Evolutionary conservation across 129 eudicot species (phyloP).

Genomic region (Saposhnikovia divaricata): DNA sequence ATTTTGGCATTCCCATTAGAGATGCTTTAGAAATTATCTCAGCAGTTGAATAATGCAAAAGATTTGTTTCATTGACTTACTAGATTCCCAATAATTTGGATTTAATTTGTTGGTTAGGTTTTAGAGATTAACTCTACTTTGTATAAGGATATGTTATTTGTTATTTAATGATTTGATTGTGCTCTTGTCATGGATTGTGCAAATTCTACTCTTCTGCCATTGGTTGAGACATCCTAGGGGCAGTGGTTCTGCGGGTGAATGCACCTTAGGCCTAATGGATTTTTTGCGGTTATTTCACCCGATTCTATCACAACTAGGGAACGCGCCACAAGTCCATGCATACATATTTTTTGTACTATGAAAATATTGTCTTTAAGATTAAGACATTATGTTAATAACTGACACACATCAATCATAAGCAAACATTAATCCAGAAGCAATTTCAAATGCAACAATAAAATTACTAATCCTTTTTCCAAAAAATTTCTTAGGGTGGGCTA

Average conservation of each 20-base stretch:
- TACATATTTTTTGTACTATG: background rate
- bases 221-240: background rate
- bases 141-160: background rate
- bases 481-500: background rate
- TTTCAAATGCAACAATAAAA: too few species aligned
- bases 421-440: too few species aligned
- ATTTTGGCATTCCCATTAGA: background rate
- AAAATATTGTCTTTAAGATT: background rate
- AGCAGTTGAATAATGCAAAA: background rate
- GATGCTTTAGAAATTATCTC: background rate
- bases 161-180: background rate
- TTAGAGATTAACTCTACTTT: too few species aligned
- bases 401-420: too few species aligned
- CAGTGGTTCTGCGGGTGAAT: background rate
- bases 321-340: too few species aligned
- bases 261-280: background rate
- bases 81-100: background rate
- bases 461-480: too few species aligned
- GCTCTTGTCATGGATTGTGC: background rate
- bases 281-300: background rate
- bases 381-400: too few species aligned
- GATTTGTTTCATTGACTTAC: too few species aligned
- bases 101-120: background rate
- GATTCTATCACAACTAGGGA: background rate
- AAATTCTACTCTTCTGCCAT: background rate